phyloP scores from a whole-genome alignment of 2,329 filamentous ascomycete species.

The Neonectria coccinea region DNA sequence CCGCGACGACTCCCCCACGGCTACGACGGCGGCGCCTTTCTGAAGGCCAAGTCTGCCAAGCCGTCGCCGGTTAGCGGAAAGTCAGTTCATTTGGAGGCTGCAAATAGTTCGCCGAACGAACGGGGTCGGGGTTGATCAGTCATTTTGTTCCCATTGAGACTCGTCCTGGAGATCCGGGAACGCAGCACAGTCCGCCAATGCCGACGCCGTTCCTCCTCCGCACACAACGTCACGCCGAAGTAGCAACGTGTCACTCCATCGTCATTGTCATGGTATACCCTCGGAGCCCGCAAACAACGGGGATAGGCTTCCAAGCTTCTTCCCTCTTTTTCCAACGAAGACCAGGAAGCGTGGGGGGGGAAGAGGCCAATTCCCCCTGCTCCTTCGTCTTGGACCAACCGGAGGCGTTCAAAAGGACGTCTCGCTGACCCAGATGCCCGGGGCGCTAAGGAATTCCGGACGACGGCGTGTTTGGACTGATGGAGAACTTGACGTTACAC shows the following conservation, averaged over 20 bases:
- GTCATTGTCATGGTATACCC: slow-evolving; percentile 3
- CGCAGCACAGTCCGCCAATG: too few relatives aligned
- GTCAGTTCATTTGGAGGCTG: slow-evolving; percentile 12
- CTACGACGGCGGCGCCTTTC: slow-evolving; percentile 12
- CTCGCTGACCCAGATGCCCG: slow-evolving; percentile 26
- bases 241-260: slow-evolving; percentile 23
- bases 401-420: slow-evolving; percentile 9
- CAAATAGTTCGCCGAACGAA: slow-evolving; percentile 4
- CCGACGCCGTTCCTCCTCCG: neutral
- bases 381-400: slow-evolving; percentile 13
- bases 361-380: neutral
- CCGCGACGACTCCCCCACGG: slow-evolving; percentile 9
- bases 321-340: neutral
- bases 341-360: neutral
- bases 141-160: slow-evolving; percentile 10
- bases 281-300: neutral
- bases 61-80: slow-evolving; percentile 9
- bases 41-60: neutral
- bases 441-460: slow-evolving; percentile 17
- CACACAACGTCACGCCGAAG: neutral
- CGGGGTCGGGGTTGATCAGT: slow-evolving; percentile 14
- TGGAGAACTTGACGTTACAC: slow-evolving; percentile 27
- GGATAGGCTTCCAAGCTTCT: slow-evolving; percentile 1
- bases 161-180: slow-evolving; percentile 18
- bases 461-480: neutral